Evolutionary conservation across 1,139 yeast genomes (phyloP).

Genomic region (Yamadazyma atlantica): DNA sequence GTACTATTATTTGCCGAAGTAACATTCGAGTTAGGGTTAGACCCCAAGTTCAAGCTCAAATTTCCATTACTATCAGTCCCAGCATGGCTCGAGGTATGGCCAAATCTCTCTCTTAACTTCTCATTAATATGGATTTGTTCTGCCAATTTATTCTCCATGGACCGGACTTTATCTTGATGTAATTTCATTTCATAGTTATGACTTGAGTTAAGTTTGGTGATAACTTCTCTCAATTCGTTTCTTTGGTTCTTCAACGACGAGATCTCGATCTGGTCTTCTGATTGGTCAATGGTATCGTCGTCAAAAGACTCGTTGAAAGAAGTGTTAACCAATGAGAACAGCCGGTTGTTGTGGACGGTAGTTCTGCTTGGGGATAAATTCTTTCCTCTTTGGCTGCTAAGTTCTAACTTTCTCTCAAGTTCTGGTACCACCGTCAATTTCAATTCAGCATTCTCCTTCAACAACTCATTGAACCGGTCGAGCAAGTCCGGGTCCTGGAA

Average conservation of each 20-base stretch:
- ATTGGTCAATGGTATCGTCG: conserved; percentile 19
- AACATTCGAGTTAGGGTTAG: conserved; percentile 3
- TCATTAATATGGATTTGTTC: conserved; percentile 36
- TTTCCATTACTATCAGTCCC: conserved; percentile 3
- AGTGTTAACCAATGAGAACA: conserved; percentile 20
- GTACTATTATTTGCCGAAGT: conserved; percentile 4
- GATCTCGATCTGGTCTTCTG: conserved; percentile 32
- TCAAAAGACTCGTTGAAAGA: conserved; percentile 10
- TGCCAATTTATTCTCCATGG: conserved; percentile 39
- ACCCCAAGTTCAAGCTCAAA: background rate
- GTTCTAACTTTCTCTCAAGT: conserved; percentile 31
- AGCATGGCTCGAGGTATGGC: conserved; percentile 7
- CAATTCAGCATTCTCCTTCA: conserved; percentile 44
- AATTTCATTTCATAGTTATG: conserved; percentile 37
- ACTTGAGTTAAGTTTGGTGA: conserved; percentile 35
- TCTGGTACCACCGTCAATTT: conserved; percentile 42
- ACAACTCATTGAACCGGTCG: conserved; percentile 39
- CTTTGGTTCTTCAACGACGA: conserved; percentile 48
- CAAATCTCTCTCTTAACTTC: conserved; percentile 29
- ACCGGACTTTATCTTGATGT: conserved; percentile 44
- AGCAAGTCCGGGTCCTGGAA: conserved; percentile 24
- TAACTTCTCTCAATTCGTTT: conserved; percentile 59
- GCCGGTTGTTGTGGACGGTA: conserved; percentile 12
- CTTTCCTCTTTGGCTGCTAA: background rate
- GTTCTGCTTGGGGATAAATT: conserved; percentile 4